These are phyloP conservation scores for Fusarium chlamydosporum DNA, from an alignment of 2,329 filamentous ascomycete genomes.

Conservation along the genomic window DNA sequence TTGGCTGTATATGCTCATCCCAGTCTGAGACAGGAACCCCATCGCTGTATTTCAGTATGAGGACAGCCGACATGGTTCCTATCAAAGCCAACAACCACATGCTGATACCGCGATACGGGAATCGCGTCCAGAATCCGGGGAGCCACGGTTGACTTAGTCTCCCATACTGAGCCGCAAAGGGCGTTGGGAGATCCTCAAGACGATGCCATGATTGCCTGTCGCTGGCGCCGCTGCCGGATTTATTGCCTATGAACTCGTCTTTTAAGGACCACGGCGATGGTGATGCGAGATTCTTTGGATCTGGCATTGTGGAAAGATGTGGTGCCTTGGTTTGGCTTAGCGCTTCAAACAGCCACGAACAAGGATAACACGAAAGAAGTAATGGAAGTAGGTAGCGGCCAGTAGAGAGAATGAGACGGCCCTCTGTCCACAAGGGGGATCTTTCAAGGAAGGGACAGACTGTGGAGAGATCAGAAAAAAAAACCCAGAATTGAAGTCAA, in stretches of 20 bases:
- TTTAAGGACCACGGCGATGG: constrained; percentile 33
- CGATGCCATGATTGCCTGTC: constrained; percentile 34
- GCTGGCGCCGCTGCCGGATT: not conserved
- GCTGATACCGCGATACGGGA: constrained; percentile 36
- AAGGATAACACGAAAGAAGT: not conserved
- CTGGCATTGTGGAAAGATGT: not conserved
- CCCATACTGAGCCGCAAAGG: constrained; percentile 12
- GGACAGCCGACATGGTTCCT: constrained; percentile 29
- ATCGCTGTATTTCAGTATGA: constrained; percentile 40
- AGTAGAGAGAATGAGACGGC: too few species aligned
- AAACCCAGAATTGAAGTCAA: too few species aligned
- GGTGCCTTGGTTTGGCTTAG: not conserved
- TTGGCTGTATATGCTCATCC: constrained; percentile 41
- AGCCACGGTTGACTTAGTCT: constrained; percentile 43
- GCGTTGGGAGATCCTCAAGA: constrained; percentile 20
- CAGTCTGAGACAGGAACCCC: constrained; percentile 39
- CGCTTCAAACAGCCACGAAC: not conserved
- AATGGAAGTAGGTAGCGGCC: constrained; percentile 4
- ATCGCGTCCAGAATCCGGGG: constrained; percentile 40
- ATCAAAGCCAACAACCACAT: constrained; percentile 36
- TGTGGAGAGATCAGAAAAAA: too few species aligned
- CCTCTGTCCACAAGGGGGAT: too few species aligned
- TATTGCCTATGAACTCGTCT: constrained; percentile 9
- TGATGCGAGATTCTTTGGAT: not conserved
- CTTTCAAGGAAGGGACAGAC: too few species aligned